These are phyloP conservation scores for Polychytrium aggregatum DNA, from an alignment of 192 early-diverging fungal species.

Conservation along the genomic window DNA sequence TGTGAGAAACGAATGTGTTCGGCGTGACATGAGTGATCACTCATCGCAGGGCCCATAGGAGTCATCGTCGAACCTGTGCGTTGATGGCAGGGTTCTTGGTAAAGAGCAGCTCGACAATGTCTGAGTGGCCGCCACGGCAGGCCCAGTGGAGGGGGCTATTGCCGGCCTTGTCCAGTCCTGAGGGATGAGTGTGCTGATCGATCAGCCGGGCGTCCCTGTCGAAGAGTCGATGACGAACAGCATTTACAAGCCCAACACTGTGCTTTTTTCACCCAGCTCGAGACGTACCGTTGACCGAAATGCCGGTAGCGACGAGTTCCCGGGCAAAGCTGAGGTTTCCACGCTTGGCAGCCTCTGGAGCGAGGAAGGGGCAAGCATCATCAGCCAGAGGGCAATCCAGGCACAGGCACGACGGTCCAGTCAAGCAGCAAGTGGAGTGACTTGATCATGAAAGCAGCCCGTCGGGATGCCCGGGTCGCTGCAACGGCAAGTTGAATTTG, in stretches of 20 bases:
- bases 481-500: too few species aligned
- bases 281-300: slow-evolving; percentile 28
- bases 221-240: background rate
- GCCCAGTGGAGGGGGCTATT: slow-evolving; percentile 47
- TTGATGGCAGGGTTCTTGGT: slow-evolving; percentile 25
- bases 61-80: slow-evolving; percentile 13
- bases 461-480: too few species aligned
- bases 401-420: too few species aligned
- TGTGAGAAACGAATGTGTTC: background rate
- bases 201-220: background rate
- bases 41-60: too few species aligned
- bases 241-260: background rate
- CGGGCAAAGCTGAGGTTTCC: slow-evolving; percentile 29
- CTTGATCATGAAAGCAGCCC: too few species aligned
- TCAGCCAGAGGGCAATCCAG: too few species aligned
- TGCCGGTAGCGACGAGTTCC: slow-evolving; percentile 34
- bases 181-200: background rate
- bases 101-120: slow-evolving; percentile 28
- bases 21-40: too few species aligned
- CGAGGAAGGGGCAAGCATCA: too few species aligned
- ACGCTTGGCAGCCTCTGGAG: slow-evolving; percentile 34
- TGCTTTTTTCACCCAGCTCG: background rate
- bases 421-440: too few species aligned
- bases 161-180: slow-evolving; percentile 37
- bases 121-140: slow-evolving; percentile 30